Conservation (phyloP, 805 yeast species). For the Zygoascus ofunaensis region DNA sequence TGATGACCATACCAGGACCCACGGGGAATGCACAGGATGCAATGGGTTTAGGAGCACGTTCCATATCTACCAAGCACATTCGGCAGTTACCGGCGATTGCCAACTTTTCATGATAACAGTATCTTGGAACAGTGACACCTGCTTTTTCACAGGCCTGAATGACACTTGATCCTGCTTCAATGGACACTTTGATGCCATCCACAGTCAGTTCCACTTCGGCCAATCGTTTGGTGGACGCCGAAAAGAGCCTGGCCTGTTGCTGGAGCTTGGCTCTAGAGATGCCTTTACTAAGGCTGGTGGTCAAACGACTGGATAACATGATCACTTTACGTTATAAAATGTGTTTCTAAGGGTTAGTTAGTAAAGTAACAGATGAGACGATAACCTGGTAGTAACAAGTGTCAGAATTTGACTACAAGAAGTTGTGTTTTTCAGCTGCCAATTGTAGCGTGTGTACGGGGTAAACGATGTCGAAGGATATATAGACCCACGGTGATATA, state of each 20-base stretch:
- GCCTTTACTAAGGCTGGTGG: not conserved
- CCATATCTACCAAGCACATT: conserved; percentile 86
- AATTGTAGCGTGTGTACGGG: no score
- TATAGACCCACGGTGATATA: no score
- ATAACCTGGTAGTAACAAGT: not conserved
- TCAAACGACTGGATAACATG: conserved; percentile 1
- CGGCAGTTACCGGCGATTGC: conserved; percentile 91
- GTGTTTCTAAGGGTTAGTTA: not conserved
- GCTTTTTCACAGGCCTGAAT: conserved; percentile 90
- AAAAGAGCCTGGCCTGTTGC: conserved; percentile 25
- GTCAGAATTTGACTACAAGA: not conserved
- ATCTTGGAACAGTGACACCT: conserved; percentile 79
- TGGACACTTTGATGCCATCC: conserved; percentile 66
- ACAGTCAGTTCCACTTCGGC: conserved; percentile 49
- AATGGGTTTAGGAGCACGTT: conserved; percentile 79
- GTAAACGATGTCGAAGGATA: no score
- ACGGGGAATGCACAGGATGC: conserved; percentile 92
- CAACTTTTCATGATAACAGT: conserved; percentile 84
- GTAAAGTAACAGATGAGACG: not conserved
- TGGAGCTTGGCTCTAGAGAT: no score
- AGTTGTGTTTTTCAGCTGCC: not conserved
- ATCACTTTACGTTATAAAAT: not conserved
- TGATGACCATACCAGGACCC: conserved; percentile 80
- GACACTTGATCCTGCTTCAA: conserved; percentile 80
- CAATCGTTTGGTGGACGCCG: conserved; percentile 27